Evolutionary conservation across 2,329 filamentous ascomycete species (phyloP).

Genomic region (Colletotrichum kahawae): DNA sequence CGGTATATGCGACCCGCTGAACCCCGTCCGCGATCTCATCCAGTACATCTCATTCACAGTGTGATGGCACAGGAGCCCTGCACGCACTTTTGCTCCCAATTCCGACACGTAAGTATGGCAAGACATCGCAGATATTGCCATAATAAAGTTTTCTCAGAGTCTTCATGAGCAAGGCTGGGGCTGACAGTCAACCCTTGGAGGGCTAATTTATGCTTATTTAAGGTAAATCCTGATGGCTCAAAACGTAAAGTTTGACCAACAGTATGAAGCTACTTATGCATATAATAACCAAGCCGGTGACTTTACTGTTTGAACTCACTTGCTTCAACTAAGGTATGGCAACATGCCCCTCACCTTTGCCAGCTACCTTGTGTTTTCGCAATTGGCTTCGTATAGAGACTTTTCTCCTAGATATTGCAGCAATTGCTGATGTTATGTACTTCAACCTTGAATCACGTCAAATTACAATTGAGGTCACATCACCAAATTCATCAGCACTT

Average conservation of each 20-base stretch:
- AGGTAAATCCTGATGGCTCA: not conserved
- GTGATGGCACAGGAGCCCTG: not conserved
- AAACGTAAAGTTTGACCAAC: not conserved
- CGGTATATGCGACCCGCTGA: not conserved
- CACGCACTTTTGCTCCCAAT: rapidly evolving
- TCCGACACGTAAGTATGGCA: rapidly evolving
- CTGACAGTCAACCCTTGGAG: not conserved
- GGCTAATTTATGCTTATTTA: not conserved
- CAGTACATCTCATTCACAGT: not conserved
- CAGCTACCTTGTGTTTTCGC: not conserved
- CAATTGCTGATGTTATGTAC: no score
- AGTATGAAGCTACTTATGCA: rapidly evolving
- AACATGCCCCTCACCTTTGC: not conserved
- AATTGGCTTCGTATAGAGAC: not conserved
- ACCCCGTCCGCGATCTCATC: not conserved
- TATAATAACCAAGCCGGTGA: not conserved
- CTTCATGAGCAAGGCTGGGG: not conserved
- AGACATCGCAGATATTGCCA: rapidly evolving
- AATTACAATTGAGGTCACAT: not conserved
- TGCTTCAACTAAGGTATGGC: not conserved
- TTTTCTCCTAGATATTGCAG: no score
- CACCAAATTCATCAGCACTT: not conserved
- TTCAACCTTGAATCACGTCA: no score
- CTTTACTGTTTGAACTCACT: not conserved
- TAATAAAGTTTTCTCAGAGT: not conserved